Percentiles rank a stretch among this genome's conserved stretches.
These are phyloP conservation scores for Xylariaceae sp. DNA, from an alignment of 2,329 filamentous ascomycete genomes.

Conservation along the genomic window DNA sequence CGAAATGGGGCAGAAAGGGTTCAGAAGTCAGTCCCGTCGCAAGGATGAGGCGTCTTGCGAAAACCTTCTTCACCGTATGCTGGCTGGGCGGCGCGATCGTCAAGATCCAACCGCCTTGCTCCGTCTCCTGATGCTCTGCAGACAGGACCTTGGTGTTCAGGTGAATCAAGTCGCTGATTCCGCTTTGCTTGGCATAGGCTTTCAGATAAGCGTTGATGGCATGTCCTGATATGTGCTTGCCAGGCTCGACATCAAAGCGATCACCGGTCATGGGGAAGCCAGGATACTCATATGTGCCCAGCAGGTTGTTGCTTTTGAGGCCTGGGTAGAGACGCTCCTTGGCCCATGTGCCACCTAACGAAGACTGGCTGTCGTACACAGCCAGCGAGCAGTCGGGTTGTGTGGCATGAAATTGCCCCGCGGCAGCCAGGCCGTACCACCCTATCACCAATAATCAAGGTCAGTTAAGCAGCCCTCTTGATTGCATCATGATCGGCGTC, in stretches of 20 bases:
- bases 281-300: constrained; percentile 68
- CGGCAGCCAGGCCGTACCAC: constrained; percentile 54
- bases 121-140: constrained; percentile 45
- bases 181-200: constrained; percentile 51
- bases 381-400: constrained; percentile 54
- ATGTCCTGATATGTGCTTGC: constrained; percentile 56
- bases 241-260: constrained; percentile 42
- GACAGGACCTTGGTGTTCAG: constrained; percentile 49
- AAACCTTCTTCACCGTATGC: constrained; percentile 30
- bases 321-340: constrained; percentile 62
- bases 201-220: constrained; percentile 55
- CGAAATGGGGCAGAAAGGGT: constrained; percentile 50
- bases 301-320: constrained; percentile 69
- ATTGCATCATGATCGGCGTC: background rate
- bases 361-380: constrained; percentile 54
- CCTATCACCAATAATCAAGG: constrained; percentile 30
- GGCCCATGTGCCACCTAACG: constrained; percentile 67
- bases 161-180: constrained; percentile 44
- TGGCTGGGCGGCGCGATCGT: constrained; percentile 14
- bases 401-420: constrained; percentile 58
- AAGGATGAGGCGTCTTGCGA: constrained; percentile 51
- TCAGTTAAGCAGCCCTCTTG: constrained; percentile 3
- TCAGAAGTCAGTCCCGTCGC: constrained; percentile 59
- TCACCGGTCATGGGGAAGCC: constrained; percentile 66
- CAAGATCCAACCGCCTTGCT: constrained; percentile 34